phyloP scores from a whole-genome alignment of 176 grass and related monocot species.

The Lolium perenne region DNA sequence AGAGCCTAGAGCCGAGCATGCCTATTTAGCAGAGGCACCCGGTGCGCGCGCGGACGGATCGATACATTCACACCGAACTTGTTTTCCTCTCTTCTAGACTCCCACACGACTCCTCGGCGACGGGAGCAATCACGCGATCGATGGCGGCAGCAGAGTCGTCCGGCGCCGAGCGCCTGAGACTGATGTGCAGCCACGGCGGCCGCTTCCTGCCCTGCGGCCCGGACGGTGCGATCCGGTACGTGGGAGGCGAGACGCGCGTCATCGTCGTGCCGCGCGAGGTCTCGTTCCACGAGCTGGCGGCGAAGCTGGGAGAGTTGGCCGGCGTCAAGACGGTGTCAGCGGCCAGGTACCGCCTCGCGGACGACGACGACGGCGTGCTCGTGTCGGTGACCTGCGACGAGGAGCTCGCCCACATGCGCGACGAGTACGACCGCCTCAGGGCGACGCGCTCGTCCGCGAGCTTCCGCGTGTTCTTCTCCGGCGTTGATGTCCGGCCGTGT shows the following conservation, averaged over 20 bases:
- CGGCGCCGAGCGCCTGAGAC: background rate
- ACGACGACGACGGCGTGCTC: conserved; percentile 35
- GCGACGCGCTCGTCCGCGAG: background rate
- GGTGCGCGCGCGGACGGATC: background rate
- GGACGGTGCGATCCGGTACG: conserved; percentile 23
- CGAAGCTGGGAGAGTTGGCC: conserved; percentile 28
- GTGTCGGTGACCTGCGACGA: conserved; percentile 56
- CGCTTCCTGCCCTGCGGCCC: conserved; percentile 27
- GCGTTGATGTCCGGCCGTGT: background rate
- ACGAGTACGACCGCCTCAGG: conserved; percentile 54
- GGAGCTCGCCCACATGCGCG: conserved; percentile 50
- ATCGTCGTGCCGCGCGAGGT: conserved; percentile 35
- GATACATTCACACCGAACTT: background rate
- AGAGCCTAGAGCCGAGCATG: too few species aligned
- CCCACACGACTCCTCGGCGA: background rate
- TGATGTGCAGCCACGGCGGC: conserved; percentile 55
- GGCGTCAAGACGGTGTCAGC: background rate
- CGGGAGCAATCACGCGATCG: background rate
- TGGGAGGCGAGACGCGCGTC: conserved; percentile 49
- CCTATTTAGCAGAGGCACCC: background rate
- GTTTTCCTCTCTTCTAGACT: background rate
- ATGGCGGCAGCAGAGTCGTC: background rate
- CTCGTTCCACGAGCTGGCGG: conserved; percentile 35
- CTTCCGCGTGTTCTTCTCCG: conserved; percentile 44
- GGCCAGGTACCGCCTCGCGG: conserved; percentile 45